Evolutionary conservation across 352 stramenopile species (phyloP).

Genomic region (Phytopythium oedochilum): DNA sequence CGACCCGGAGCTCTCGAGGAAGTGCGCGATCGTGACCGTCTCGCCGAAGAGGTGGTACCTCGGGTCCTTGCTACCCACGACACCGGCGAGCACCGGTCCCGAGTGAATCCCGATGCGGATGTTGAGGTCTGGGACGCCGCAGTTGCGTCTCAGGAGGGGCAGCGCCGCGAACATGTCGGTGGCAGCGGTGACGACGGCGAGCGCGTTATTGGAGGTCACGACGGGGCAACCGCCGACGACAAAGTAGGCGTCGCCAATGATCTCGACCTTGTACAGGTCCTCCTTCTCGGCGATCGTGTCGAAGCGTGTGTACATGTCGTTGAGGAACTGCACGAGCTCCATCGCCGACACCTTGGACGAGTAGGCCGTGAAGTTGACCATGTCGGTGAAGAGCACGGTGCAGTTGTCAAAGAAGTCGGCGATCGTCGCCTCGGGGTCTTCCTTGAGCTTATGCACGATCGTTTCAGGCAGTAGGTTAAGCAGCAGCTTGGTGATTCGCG

Average conservation of each 20-base stretch:
- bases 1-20: conserved; percentile 73
- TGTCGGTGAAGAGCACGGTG: conserved; percentile 83
- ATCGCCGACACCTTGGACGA: conserved; percentile 78
- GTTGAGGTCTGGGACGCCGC: conserved; percentile 69
- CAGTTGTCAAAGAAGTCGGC: conserved; percentile 84
- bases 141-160: conserved; percentile 60
- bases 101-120: conserved; percentile 88
- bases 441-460: conserved; percentile 83
- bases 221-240: conserved; percentile 71
- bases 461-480: conserved; percentile 77
- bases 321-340: conserved; percentile 86
- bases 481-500: conserved; percentile 71
- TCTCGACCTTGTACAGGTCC: conserved; percentile 89
- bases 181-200: conserved; percentile 69
- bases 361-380: conserved; percentile 85
- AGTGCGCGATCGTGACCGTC: conserved; percentile 80
- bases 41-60: conserved; percentile 86
- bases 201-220: conserved; percentile 54
- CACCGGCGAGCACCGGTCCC: conserved; percentile 70
- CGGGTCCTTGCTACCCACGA: conserved; percentile 80
- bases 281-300: conserved; percentile 83
- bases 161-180: conserved; percentile 70
- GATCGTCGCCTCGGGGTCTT: conserved; percentile 71
- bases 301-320: conserved; percentile 88
- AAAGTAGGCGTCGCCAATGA: conserved; percentile 87